phyloP scores from a whole-genome alignment of 1,284 basidiomycete species.

The Cutaneotrichosporon spelunceum region DNA sequence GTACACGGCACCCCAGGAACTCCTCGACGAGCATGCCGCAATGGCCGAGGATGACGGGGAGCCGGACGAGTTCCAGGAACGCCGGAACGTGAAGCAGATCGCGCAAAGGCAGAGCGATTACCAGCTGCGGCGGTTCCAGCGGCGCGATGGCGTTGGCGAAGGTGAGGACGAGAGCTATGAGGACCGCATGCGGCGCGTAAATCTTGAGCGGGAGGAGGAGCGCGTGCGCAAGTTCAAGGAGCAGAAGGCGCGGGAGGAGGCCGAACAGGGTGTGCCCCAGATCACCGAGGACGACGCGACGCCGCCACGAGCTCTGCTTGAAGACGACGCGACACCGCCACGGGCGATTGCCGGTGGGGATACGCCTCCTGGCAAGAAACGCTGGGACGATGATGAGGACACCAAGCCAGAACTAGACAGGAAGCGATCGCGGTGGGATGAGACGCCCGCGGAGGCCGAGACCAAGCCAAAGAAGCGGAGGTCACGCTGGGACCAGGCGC shows the following conservation, averaged over 20 bases:
- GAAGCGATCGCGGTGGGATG: conserved; percentile 90
- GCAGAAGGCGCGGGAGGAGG: conserved; percentile 71
- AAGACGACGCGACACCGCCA: conserved; percentile 32
- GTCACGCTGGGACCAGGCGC: conserved; percentile 51
- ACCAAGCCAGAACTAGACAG: conserved; percentile 44
- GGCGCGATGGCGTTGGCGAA: conserved; percentile 55
- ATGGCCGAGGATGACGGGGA: conserved; percentile 88
- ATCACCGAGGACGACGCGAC: conserved; percentile 38
- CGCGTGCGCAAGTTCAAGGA: conserved; percentile 81
- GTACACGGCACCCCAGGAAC: conserved; percentile 87
- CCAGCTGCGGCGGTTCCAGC: conserved; percentile 84
- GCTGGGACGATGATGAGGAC: conserved; percentile 66
- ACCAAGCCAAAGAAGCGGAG: conserved; percentile 79
- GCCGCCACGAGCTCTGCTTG: conserved; percentile 28
- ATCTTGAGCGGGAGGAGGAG: conserved; percentile 89
- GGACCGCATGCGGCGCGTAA: conserved; percentile 89
- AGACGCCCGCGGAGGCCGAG: conserved; percentile 59
- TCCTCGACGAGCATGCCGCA: conserved; percentile 89
- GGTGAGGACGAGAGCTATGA: conserved; percentile 83
- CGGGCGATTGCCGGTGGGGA: conserved; percentile 57
- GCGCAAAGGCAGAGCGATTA: conserved; percentile 93
- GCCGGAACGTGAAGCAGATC: conserved; percentile 87
- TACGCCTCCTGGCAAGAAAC: conserved; percentile 67
- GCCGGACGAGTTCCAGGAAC: conserved; percentile 89
- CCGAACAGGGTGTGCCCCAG: conserved; percentile 54